Evolutionary conservation across 768 basidiomycete genomes (phyloP), one percentile per base, ranked within the genome.

Genomic region (Lentinula sp.): DNA sequence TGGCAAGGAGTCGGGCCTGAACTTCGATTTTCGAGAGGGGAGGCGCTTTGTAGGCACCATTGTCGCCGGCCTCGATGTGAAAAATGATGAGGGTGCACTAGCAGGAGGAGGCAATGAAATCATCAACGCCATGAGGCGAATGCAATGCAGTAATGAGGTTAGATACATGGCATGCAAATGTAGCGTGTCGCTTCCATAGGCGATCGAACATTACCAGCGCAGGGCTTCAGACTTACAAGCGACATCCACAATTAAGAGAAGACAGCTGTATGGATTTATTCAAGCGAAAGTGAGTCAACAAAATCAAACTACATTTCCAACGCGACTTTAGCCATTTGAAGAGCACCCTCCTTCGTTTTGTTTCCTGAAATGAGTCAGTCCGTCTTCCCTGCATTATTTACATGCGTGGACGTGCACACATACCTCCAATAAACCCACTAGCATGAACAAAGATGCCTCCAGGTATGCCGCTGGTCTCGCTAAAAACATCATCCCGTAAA

Each of bases 351-450:
- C 75, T 84, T 91, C 1, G 95, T 94, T 72, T 89, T 86, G 73
- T 95, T 95, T 28, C 91, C 92, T 93, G 64, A 18, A 16, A 31
- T 60, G 50, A 32, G 42, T 34, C 31, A n/a, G 21, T 52, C 21
- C 53, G 39, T 34, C 39, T 39, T 21, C 28, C n/a, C 23, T 34
- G n/a, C 7, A 63, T 49, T 54, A 32, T 18, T 5, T 55, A 34
- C 32, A 32, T 57, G 50, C 10, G 59, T 21, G 59, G 34, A 31
- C 40, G 39, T 32, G 69, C 83, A 63, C 64, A 87, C 83, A 63
- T 63, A 87, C 95, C 95, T 67, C 97, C 97, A 68, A 95, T 98
- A 72, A 99, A 99, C 7, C 97, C 97, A 61, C 89, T 90, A 1
- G 95, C 93, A 74, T 99, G 97, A 28, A 95, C 86, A 69, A 99